Evolutionary conservation across 225 moss, liverwort and hornwort species (phyloP).

Genomic region (Rhytidiadelphus loreus): DNA sequence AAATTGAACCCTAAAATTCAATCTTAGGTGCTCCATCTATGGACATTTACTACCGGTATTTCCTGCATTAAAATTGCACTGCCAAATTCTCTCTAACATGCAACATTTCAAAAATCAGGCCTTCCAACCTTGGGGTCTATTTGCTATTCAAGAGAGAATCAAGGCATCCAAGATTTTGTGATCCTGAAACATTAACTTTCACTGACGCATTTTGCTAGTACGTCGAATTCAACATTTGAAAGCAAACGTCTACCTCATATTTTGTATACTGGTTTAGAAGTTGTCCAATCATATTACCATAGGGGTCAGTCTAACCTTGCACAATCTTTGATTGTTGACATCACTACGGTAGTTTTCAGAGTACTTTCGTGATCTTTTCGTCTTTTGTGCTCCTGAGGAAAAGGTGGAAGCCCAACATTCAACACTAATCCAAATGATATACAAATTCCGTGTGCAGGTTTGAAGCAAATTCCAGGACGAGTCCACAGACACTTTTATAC

Average conservation of each 20-base stretch:
- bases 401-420: background rate
- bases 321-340: background rate
- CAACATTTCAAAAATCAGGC: background rate
- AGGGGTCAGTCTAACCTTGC: no score
- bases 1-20: background rate
- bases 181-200: background rate
- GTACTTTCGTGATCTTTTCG: background rate
- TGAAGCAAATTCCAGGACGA: constrained; percentile 1
- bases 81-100: background rate
- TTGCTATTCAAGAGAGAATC: background rate
- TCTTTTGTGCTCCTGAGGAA: background rate
- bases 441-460: background rate
- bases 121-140: background rate
- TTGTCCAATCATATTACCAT: no score
- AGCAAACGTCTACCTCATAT: background rate
- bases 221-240: background rate
- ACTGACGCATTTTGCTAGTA: no score
- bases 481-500: constrained; percentile 4
- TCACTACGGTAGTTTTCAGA: background rate
- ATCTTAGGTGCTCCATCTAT: no score
- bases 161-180: background rate
- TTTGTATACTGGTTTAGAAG: no score
- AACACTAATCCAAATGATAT: background rate
- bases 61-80: background rate
- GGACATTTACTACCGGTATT: background rate